Evolutionary conservation across 306 rosid species (phyloP), one percentile per base, ranked within the genome.

Genomic region (Fragaria ananassa): DNA sequence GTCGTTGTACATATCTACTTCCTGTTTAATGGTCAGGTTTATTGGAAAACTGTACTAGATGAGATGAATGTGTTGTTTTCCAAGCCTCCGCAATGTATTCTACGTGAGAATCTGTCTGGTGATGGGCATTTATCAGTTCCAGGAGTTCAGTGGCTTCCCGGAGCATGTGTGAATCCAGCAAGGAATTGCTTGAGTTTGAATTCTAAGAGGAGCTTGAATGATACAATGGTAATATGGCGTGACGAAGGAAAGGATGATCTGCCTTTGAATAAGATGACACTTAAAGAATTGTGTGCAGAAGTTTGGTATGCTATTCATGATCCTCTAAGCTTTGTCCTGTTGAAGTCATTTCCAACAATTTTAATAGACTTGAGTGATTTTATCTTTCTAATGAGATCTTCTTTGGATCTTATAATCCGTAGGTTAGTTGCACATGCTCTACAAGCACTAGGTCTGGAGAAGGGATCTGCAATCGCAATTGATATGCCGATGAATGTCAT

Each of bases 401-500:
- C 67, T 89, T 89, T 76, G 72, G 80, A 77, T 66, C 67, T 70
- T 85, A 18, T 75, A 67, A 70, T 78, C 45, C 90, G 79, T 82
- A 92, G 99, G 99, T 82, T 89, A 76, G 96, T 90, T 60, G 97
- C 99, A 12, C 81, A 88, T 82, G 97, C 91, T 74, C 86, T 95
- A 54, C 78, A 86, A 79, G 85, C 89, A 35, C 82, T 90, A 83
- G 90, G 83, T 53, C 82, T 95, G 79, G 96, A 87, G 84, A 84
- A 84, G 58, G 97, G 99, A 86, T 89, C 96, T 82, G 92, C 99
- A 79, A 83, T 95, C 76, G 97, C 97, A 11, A 92, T 95, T 82
- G 93, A 92, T 83, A 95, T 95, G 99, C 97, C 93, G 70, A 95
- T 95, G 99, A 73, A 87, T 87, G 91, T 85, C 78, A 83, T 63